A percentile compares a stretch with the other conserved stretches of the same genome.
Evolutionary conservation across 2,329 filamentous ascomycete species (phyloP).

Genomic region (Fusarium kyushuense): DNA sequence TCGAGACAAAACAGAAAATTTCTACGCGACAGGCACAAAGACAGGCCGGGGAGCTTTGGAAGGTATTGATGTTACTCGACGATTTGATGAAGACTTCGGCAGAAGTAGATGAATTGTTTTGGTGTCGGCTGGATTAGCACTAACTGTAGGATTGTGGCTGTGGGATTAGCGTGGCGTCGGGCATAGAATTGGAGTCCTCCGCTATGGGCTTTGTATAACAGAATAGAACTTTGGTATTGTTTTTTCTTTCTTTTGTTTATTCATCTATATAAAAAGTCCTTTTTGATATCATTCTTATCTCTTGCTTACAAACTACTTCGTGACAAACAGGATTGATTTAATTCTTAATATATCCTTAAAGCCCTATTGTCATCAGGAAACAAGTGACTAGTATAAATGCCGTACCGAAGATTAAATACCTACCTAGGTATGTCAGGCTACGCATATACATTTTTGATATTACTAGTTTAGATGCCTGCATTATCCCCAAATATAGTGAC

Average conservation of each 20-base stretch:
- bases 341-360: too few species aligned
- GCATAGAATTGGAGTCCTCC: conserved; percentile 20
- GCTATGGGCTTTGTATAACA: conserved; percentile 25
- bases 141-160: conserved; percentile 12
- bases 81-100: conserved; percentile 26
- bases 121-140: background rate
- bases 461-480: too few species aligned
- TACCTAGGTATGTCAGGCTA: too few species aligned
- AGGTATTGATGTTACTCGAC: conserved; percentile 15
- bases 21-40: conserved; percentile 26
- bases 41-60: conserved; percentile 24
- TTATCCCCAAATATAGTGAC: too few species aligned
- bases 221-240: conserved; percentile 3
- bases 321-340: too few species aligned
- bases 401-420: too few species aligned
- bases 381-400: too few species aligned
- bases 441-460: too few species aligned
- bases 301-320: too few species aligned
- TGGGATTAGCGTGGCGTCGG: conserved; percentile 33
- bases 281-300: background rate
- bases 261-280: background rate
- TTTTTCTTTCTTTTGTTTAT: background rate
- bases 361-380: too few species aligned
- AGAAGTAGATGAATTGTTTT: background rate
- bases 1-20: conserved; percentile 26